Evolutionary conservation across 2,329 filamentous ascomycete species (phyloP), one percentile per base, ranked within the genome.

Genomic region (Aspergillus tanneri): DNA sequence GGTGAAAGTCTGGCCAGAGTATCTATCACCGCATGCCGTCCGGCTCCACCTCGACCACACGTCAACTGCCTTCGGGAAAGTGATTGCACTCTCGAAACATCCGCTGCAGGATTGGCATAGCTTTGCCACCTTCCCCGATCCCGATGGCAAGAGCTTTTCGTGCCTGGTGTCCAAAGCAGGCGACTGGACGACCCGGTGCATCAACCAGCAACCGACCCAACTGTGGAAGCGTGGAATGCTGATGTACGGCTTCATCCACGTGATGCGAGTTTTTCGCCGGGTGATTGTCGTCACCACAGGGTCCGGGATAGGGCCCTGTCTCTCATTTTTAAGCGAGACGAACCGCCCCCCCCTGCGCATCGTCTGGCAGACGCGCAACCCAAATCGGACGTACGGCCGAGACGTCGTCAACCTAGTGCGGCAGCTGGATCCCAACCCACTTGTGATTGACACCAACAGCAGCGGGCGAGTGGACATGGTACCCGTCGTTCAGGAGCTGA

Each of bases 21-120:
- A 77, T 3, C 80, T 93, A 14, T 92, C 88, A 0, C 66, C 77
- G 18, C 88, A 91, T 69, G 88, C 87, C 30, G 73, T 88, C 23
- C 81, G 84, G 32, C 78, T 93, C 14, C 81, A 86, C 63, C 87
- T 90, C 60, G 73, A 77, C 61, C 84, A 87, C 68, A 77, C 79
- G 14, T 75, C 79, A 18, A 81, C 83, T 7, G 75, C 78, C 43
- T 75, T 78, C 48, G 77, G 81, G 53, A 77, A 78, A 47, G 78
- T 77, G 36, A 74, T 82, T 43, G 80, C 85, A 32, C 69, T 90
- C 19, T 80, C 85, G 2, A 77, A 78, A 44, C 74, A 76, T 7
- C 86, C 86, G 0, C 72, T 89, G 28, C 69, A 77, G 7, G 87
- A 91, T 67, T 88, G 85, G 77, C 87, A 91, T 69, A 81, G 83